phyloP scores from a whole-genome alignment of 108 stramenopile genomes.

The Cyclotella baltica region DNA sequence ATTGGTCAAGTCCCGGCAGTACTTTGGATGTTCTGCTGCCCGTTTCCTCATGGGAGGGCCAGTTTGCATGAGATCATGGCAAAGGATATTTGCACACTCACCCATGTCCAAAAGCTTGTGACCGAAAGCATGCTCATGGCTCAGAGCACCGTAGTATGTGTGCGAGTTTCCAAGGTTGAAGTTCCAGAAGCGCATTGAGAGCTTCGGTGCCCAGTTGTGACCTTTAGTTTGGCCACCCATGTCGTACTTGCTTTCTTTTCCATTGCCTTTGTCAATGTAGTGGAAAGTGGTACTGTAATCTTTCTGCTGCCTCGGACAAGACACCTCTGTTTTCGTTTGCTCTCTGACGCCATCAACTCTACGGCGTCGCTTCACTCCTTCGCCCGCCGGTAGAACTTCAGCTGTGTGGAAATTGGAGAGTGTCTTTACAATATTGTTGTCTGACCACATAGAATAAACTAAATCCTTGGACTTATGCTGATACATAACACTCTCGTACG shows the following conservation, averaged over 20 bases:
- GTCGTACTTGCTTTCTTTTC: neutral
- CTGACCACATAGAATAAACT: neutral
- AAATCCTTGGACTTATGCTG: constrained; percentile 12
- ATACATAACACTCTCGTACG: neutral
- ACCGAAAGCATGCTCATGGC: neutral
- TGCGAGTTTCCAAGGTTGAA: constrained; percentile 1
- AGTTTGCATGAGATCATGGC: neutral
- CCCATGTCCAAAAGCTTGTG: neutral
- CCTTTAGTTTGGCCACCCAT: constrained; percentile 1
- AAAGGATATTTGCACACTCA: neutral
- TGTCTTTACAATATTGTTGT: constrained; percentile 19
- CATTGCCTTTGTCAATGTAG: constrained; percentile 17
- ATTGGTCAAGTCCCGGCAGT: neutral
- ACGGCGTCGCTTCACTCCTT: neutral
- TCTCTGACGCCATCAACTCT: neutral
- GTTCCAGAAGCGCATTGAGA: neutral
- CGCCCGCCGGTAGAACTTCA: neutral
- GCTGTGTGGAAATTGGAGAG: constrained; percentile 11
- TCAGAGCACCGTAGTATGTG: neutral
- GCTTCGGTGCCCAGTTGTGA: constrained; percentile 7
- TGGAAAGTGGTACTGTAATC: neutral
- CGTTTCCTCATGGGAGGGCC: neutral
- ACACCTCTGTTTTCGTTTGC: neutral
- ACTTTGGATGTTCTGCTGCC: neutral
- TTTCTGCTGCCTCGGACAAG: constrained; percentile 7